Base-by-base conservation (phyloP, 805 yeast species). In the Metahyphopichia silvanorum region DNA sequence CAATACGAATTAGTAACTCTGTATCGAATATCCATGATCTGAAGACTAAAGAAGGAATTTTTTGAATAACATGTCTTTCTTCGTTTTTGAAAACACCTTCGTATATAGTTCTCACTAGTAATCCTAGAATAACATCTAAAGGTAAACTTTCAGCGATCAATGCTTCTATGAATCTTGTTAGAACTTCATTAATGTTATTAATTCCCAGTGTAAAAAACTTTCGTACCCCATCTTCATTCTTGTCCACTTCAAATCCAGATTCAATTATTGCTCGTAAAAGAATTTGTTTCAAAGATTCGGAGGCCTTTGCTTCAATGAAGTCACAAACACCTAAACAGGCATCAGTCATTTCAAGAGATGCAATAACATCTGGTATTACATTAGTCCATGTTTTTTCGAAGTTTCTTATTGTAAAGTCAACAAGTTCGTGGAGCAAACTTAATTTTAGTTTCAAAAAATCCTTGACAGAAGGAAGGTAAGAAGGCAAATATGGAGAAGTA, bases 401-500 rank as follows among this genome's bases (percentile, higher is more conserved):
- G 48, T 80, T 79, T 4, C 54, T 33, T 22, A 64, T 53, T 10
- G 69, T 54, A 39, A 66, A 81, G 2, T 47, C 47, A 8, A 77
- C 61, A 12, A 84, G 61, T 32, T 60, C 64, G 32, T 60, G 56
- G 30, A 68, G 60, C 31, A 71, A 65, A 5, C 57, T 47, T 3
- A 66, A 55, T 32, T 94, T 73, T 33, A 71, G 55, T 4, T 53
- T 56, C 22, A 86, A 60, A 36, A 76, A 80, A 12, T 69, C 73
- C 6, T 59, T 64, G 8, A 79, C 44, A 2, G 80, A 68, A 1
- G 79, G 69, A 8, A 72, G 56, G 25, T 69, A 56, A 3, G 74
- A 65, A 3, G 86, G 79, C 13, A 82, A 59, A 42, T 78, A 81
- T 5, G 64, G 57, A 0, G 86, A 77, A 1, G 61, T 59, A 4